Evolutionary conservation across 306 rosid genomes (phyloP), one percentile per base, ranked within the genome.

Genomic region (Cicer pinnatifidum): DNA sequence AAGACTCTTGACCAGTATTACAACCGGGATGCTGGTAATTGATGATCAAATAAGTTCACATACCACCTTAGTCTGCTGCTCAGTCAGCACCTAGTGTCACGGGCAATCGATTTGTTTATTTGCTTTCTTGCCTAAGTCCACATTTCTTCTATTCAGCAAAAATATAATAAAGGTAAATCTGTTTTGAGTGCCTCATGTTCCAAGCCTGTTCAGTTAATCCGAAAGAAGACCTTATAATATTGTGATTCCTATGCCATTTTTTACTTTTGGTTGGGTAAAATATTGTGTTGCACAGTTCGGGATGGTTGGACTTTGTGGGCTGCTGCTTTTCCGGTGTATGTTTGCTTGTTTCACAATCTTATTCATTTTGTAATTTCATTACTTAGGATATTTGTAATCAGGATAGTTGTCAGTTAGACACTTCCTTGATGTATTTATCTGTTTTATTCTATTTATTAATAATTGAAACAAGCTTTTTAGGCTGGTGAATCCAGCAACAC

Each of bases 1-100:
- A 95, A 95, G 88, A 91, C 97, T 54, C 99, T 95, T 44, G 99
- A 95, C 48, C 90, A 46, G 74, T 95, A 41, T 79, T 95, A 95
- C 82, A 95, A 90, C 87, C 88, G 99, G 70, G 99, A 95, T 75
- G 87, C 97, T 56, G 84, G 88, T 44, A 89, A 94, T 82, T 91
- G 86, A 91, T 83, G 73, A 57, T 48, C 44, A 48, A 71, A 75
- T 67, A 65, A 67, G 69, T 62, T 66, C 80, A 8, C 19, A 11
- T 39, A 20, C 69, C 78, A 20, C 69, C 81, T 63, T 60, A 72
- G 73, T 73, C 75, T 40, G 63, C 80, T 67, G 79, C 87, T 73
- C 75, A 78, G 69, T 79, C 83, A 77, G 80, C 76, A 39, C 72
- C 72, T 73, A 17, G 7, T 74, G 83, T 75, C 86, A 67, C 56